Evolutionary conservation across 352 stramenopile species (phyloP), one percentile per base, ranked within the genome.

Genomic region (Phytophthora europaea): DNA sequence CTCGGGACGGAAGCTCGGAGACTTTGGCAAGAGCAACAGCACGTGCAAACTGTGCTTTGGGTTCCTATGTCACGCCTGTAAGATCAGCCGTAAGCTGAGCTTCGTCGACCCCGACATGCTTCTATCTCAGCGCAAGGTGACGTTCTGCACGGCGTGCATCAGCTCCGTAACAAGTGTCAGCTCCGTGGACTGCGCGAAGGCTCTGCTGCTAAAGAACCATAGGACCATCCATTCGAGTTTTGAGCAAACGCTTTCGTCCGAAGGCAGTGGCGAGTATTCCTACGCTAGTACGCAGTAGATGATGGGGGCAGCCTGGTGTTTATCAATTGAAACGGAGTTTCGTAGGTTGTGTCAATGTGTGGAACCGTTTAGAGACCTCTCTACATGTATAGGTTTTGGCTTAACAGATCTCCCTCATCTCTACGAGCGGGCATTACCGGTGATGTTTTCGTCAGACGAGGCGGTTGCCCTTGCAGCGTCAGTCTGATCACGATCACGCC

Each of bases 51-150:
- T 77, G 7, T 77, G 65, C 53, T 77, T 77, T 48, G 70, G 62
- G 1, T 72, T 65, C n/a, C 43, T 84, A 2, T 84, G 78, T 22
- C 67, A 69, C 2, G 22, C 67, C 3, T 84, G 74, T 61, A 72
- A 71, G 22, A 58, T 80, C 4, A 51, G 60, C 31, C 66, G 66
- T 2, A 82, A 75, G 57, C 43, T 84, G 50, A 80, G 69, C 60
- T 83, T 85, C 15, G 67, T 85, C 16, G 60, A 77, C 22, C 70
- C 70, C 8, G 70, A 77, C 59, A 12, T 77, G 9, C 36, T 77
- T 47, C 48, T 77, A 18, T 71, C 70, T 6, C 74, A 81, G 43
- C 74, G 70, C 10, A 78, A 78, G 54, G 74, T 81, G 23, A 78
- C 74, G 2, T 78, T 81, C 34, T 81, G 74, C 13, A 68, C 70